A percentile compares a stretch with the other conserved stretches of the same genome.
These are phyloP conservation scores for Lophium mytilinum DNA, from an alignment of 495 filamentous ascomycete species.

Conservation along the genomic window DNA sequence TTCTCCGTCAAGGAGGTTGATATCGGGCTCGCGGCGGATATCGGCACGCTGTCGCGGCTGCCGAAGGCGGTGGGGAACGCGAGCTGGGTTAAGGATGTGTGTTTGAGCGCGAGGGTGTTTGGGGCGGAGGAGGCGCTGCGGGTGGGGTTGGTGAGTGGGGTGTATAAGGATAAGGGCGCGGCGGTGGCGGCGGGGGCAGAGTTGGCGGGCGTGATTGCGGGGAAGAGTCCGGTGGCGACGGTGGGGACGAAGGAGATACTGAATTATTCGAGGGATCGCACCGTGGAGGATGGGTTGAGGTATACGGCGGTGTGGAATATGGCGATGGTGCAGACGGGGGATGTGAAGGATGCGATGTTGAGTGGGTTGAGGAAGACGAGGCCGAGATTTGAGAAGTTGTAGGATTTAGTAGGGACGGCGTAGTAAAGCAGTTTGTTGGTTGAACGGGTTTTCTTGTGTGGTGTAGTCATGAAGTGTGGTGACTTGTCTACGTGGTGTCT, in stretches of 20 bases:
- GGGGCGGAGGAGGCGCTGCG: slow-evolving; percentile 66
- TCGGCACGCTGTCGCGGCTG: slow-evolving; percentile 77
- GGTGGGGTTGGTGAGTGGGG: slow-evolving; percentile 80
- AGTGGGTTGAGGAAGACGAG: slow-evolving; percentile 72
- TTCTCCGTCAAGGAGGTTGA: slow-evolving; percentile 93
- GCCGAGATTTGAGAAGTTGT: slow-evolving; percentile 83
- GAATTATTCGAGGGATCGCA: slow-evolving; percentile 75
- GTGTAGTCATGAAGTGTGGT: too few relatives aligned
- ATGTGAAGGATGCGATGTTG: slow-evolving; percentile 64
- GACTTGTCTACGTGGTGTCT: too few relatives aligned
- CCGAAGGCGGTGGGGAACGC: slow-evolving; percentile 71
- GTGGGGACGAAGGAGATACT: slow-evolving; percentile 89
- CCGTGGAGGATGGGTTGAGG: slow-evolving; percentile 67
- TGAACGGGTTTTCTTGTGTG: too few relatives aligned
- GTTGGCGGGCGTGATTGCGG: slow-evolving; percentile 58
- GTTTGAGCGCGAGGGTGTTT: slow-evolving; percentile 69
- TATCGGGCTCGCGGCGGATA: slow-evolving; percentile 88
- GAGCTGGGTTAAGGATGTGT: slow-evolving; percentile 90
- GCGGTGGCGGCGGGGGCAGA: slow-evolving; percentile 43
- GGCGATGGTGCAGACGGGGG: slow-evolving; percentile 69
- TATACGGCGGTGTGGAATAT: slow-evolving; percentile 87
- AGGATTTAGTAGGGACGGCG: too few relatives aligned
- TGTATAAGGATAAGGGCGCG: slow-evolving; percentile 40
- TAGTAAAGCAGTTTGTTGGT: too few relatives aligned
- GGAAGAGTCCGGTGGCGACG: slow-evolving; percentile 85